Conservation (phyloP, 345 rosid species). For the Limnanthes douglasii region DNA sequence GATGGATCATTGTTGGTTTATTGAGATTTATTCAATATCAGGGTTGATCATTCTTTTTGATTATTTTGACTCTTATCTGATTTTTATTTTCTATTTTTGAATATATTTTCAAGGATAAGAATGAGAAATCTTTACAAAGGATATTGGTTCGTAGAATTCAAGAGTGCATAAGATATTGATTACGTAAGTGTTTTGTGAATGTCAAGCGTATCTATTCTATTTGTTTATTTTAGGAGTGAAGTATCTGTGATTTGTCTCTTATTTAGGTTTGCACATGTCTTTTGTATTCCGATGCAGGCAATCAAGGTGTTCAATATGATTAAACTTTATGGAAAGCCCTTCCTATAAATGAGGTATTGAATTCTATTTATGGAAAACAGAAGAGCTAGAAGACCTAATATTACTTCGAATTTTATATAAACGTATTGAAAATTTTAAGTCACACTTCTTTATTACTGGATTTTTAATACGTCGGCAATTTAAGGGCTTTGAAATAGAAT, state of each 20-base stretch:
- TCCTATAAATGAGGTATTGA: constrained; percentile 78
- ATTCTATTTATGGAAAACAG: too few relatives aligned
- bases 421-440: too few relatives aligned
- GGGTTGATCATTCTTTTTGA: neutral
- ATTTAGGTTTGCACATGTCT: neutral
- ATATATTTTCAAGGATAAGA: constrained; percentile 90
- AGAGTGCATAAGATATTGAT: constrained; percentile 96
- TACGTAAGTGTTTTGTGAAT: constrained; percentile 32
- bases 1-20: neutral
- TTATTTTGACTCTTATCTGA: neutral
- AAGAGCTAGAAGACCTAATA: too few relatives aligned
- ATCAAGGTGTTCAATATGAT: constrained; percentile 97
- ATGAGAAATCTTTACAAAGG: constrained; percentile 90
- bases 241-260: neutral
- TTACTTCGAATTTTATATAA: too few relatives aligned
- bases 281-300: constrained; percentile 29
- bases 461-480: too few relatives aligned
- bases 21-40: neutral
- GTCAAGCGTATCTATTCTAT: neutral
- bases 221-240: neutral
- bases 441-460: too few relatives aligned
- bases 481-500: too few relatives aligned
- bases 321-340: constrained; percentile 89
- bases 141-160: constrained; percentile 82
- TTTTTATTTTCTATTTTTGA: constrained; percentile 14